phyloP scores from a whole-genome alignment of 805 yeast genomes.

The Yarrowia deformans region DNA sequence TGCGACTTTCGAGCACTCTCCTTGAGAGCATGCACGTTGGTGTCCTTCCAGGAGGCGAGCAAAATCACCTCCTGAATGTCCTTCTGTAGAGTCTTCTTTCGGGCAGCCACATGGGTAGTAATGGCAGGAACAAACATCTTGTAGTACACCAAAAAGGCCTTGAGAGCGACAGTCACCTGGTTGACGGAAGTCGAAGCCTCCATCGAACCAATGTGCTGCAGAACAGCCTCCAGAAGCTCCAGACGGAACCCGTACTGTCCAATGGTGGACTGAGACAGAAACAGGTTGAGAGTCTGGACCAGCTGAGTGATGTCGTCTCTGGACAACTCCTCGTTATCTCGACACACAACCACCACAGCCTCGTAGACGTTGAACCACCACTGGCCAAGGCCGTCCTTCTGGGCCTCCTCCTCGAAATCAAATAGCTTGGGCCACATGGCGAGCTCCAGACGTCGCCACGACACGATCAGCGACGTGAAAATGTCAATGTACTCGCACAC shows the following conservation, averaged over 20 bases:
- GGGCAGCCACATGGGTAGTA: slow-evolving; percentile 54
- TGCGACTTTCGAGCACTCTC: slow-evolving; percentile 95
- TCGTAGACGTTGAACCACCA: slow-evolving; percentile 96
- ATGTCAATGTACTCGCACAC: slow-evolving; percentile 62
- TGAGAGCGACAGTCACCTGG: slow-evolving; percentile 54
- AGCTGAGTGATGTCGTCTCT: slow-evolving; percentile 53
- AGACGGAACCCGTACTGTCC: slow-evolving; percentile 78
- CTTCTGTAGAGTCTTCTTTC: slow-evolving; percentile 69
- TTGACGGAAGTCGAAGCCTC: slow-evolving; percentile 45
- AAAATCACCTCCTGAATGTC: slow-evolving; percentile 83
- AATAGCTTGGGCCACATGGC: slow-evolving; percentile 84
- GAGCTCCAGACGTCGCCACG: slow-evolving; percentile 91
- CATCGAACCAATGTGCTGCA: slow-evolving; percentile 44
- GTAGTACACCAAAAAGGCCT: slow-evolving; percentile 69
- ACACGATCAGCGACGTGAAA: slow-evolving; percentile 72
- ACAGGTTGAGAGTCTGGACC: slow-evolving; percentile 70
- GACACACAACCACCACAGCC: slow-evolving; percentile 55
- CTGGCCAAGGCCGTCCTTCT: slow-evolving; percentile 63
- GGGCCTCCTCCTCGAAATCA: slow-evolving; percentile 61
- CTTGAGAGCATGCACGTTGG: slow-evolving; percentile 88
- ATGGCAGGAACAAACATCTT: slow-evolving; percentile 66
- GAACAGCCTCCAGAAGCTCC: slow-evolving; percentile 60
- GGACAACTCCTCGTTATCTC: slow-evolving; percentile 43
- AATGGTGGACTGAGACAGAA: slow-evolving; percentile 73
- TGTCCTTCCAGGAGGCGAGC: slow-evolving; percentile 97